Evolutionary conservation across 2,329 filamentous ascomycete genomes (phyloP), one percentile per base, ranked within the genome.

Genomic region (Plectosphaerella plurivora): DNA sequence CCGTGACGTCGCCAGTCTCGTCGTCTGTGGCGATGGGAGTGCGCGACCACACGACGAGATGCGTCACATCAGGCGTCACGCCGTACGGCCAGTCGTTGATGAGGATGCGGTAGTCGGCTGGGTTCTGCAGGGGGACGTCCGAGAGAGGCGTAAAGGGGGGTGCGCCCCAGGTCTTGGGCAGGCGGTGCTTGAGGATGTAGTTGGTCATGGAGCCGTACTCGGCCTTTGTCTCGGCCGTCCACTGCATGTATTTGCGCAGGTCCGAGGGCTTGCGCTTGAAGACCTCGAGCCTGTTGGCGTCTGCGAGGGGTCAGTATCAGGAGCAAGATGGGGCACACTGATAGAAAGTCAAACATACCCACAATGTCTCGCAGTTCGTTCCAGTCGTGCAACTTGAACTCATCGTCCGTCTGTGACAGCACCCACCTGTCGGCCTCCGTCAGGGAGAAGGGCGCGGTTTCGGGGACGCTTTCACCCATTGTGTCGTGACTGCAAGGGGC

Each of bases 1-100:
- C 69, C 3, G 88, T 91, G 72, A 95, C 74, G 59, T 92, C 86
- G 10, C 88, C 91, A 0, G 80, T 89, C 16, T 72, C 73, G 0
- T 82, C 68, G 59, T 95, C 87, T 3, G 88, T 88, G 22, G 87
- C 79, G 55, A 97, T 86, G 14, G 77, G 73, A 41, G 93, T 94
- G 64, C 95, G 93, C 49, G 87, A 88, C 93, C 93, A 97, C 42
- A 96, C 86, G 28, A 97, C 90, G 18, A 97, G 81, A 66, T 97
- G 93, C n/a, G 86, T 76, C 60, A 87, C 82, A 51, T 77, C 78
- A 0, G 75, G 65, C 1, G 74, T 75, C 47, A 96, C 72, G 4
- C 89, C 91, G 62, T 97, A 97, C 0, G 93, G 93, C 92, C 91
- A 97, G 75, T 97, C 92, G 63, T 97, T 97, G 65, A 84, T 76